phyloP scores from a whole-genome alignment of 441 rosid species.

The Geranium incanum region DNA sequence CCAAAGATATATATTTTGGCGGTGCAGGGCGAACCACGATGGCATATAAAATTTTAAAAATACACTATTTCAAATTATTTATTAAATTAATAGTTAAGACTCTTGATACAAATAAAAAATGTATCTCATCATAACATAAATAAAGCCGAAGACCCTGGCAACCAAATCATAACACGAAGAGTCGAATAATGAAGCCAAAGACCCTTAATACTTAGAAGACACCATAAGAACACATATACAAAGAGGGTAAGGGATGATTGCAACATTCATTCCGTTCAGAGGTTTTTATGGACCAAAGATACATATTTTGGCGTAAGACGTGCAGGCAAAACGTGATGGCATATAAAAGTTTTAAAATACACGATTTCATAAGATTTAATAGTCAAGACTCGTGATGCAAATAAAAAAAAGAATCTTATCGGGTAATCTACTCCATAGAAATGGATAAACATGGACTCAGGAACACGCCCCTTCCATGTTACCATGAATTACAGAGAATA shows the following conservation, averaged over 20 bases:
- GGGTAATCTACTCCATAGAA: neutral
- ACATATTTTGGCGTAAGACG: too few species aligned
- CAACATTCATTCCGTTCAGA: too few species aligned
- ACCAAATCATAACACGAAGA: constrained; percentile 7
- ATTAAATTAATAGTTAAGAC: too few species aligned
- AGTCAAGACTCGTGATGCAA: neutral
- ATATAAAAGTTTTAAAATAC: neutral
- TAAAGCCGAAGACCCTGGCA: neutral
- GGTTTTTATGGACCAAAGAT: too few species aligned
- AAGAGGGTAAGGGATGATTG: neutral
- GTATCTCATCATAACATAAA: too few species aligned
- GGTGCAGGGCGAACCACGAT: too few species aligned
- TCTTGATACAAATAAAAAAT: too few species aligned
- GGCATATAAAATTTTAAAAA: too few species aligned
- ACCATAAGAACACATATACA: neutral
- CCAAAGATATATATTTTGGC: too few species aligned
- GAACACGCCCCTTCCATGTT: neutral
- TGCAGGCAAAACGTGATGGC: too few species aligned
- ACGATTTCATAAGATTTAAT: neutral
- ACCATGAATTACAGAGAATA: neutral
- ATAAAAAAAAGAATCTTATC: neutral
- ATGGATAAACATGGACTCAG: neutral
- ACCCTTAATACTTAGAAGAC: neutral
- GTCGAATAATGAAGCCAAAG: neutral
- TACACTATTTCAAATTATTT: too few species aligned